Base-by-base conservation (phyloP, 1,284 basidiomycete species). In the Ganoderma sinense region DNA sequence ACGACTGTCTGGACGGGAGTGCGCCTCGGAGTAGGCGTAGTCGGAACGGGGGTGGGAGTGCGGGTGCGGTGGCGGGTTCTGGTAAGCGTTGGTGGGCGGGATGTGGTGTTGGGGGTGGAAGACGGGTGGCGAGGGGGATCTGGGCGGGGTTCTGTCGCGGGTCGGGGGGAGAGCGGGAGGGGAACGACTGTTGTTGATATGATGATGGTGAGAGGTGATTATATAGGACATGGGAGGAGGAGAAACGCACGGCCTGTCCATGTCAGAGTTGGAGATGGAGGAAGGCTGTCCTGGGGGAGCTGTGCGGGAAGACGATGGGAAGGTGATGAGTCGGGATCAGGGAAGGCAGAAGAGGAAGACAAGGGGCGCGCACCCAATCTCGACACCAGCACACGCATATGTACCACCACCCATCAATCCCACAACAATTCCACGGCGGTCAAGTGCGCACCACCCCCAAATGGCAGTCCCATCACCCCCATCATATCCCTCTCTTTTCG, bases 231-330 rank as follows among this genome's bases (percentile, higher is more conserved):
- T 13, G 48, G 48, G 23, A 51, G 66, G 53, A 63, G 66, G 64
- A 64, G 68, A 71, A 62, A 74, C 73, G 66, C 70, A 74, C 73
- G 73, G 69, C 62, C 69, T 72, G 70, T 74, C 70, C 73, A 74
- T 74, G 66, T 65, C 64, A 59, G 65, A 65, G 31, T 58, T 68
- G 58, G 62, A 65, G 67, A 68, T 61, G 29, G 66, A 62, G 70
- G 67, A 70, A 72, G 73, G 73, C 73, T 70, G 73, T 74, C 67
- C 70, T 69, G 10, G 45, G 71, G 67, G 70, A 70, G 70, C 73
- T 74, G 73, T 74, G 69, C 73, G 73, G 69, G 70, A 71, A 72
- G 73, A 72, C 69, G 69, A 72, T 71, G 70, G 73, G 61, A 68
- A 69, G 63, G 73, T 72, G 73, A 71, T 71, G 69, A 71, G 71